phyloP scores from a whole-genome alignment of 2,329 filamentous ascomycete species.

The Calonectria fujianensis region DNA sequence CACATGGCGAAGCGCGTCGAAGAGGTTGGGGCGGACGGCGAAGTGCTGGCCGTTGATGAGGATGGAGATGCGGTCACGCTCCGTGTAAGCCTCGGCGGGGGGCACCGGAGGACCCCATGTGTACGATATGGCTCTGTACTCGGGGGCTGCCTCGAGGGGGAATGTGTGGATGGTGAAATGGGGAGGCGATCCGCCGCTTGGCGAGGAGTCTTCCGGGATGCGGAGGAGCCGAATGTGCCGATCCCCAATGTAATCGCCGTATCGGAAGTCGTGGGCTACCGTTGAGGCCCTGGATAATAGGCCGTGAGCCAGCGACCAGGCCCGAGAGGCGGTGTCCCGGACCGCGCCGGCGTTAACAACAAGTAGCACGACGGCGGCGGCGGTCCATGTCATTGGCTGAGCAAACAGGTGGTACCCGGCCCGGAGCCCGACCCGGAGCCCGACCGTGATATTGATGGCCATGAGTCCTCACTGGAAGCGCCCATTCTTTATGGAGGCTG shows the following conservation, averaged over 20 bases:
- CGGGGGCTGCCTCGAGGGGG: constrained; percentile 39
- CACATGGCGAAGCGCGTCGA: constrained; percentile 41
- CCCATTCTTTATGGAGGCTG: background rate
- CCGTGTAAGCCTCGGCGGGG: constrained; percentile 11
- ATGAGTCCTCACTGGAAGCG: background rate
- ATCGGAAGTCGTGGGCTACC: constrained; percentile 27
- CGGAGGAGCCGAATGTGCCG: constrained; percentile 46
- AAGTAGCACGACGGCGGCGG: constrained; percentile 6
- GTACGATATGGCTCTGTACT: constrained; percentile 53
- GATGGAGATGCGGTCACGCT: constrained; percentile 29
- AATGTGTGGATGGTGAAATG: constrained; percentile 46
- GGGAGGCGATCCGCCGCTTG: constrained; percentile 1
- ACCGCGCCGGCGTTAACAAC: constrained; percentile 23
- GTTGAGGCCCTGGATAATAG: background rate
- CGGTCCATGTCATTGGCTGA: constrained; percentile 16
- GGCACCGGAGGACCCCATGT: constrained; percentile 48
- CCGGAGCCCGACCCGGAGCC: constrained; percentile 16
- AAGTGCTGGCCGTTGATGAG: constrained; percentile 42
- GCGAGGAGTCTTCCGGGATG: constrained; percentile 36
- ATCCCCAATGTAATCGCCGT: constrained; percentile 38
- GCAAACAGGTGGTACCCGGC: background rate
- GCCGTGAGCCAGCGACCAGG: constrained; percentile 2
- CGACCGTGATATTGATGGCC: constrained; percentile 27
- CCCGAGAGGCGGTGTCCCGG: background rate
- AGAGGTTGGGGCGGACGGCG: constrained; percentile 45